Conservation (phyloP, 805 yeast species). For the Alloascoidea africana region DNA sequence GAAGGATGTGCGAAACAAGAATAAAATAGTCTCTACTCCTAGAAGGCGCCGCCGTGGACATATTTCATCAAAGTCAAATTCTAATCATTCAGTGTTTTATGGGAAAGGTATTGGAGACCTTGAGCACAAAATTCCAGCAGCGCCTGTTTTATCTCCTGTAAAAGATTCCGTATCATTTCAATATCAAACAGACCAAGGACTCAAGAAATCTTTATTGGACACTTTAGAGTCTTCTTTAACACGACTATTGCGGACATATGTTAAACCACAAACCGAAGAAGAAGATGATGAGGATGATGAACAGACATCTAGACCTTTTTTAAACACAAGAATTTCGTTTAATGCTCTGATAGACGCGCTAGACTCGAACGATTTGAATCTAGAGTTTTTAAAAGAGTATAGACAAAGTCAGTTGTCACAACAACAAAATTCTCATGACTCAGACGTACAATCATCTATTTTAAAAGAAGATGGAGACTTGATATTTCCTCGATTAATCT, state of each 20-base stretch:
- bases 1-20: no score
- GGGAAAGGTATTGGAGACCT: no score
- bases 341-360: background rate
- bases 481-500: no score
- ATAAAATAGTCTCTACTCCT: no score
- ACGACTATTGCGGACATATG: background rate
- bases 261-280: background rate
- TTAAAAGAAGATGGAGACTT: no score
- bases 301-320: background rate
- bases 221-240: background rate
- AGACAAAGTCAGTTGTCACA: constrained; percentile 5
- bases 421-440: constrained; percentile 14
- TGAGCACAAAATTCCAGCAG: no score
- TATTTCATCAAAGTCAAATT: no score
- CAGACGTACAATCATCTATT: no score
- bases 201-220: background rate
- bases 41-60: no score
- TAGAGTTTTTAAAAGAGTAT: background rate
- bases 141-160: no score
- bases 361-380: background rate
- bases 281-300: no score
- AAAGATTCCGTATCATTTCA: background rate
- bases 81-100: no score
- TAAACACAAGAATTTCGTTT: background rate
- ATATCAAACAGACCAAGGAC: background rate